These are phyloP conservation scores for Aureobasidium leucospermi DNA, from an alignment of 2,329 filamentous ascomycete genomes.

Conservation along the genomic window DNA sequence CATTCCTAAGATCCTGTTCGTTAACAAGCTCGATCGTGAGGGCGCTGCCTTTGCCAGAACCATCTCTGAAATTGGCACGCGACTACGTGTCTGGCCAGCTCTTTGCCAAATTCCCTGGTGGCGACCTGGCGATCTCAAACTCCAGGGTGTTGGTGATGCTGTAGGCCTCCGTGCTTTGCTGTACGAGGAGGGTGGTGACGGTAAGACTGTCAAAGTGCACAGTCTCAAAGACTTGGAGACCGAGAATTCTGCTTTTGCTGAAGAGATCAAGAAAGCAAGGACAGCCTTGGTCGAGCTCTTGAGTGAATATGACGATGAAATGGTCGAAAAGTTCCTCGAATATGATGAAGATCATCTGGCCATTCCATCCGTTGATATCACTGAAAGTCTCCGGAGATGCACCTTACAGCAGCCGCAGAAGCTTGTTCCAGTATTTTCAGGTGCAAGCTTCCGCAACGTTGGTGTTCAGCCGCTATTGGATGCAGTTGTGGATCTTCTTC, in stretches of 20 bases:
- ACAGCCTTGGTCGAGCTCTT: conserved; percentile 72
- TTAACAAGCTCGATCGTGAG: conserved; percentile 81
- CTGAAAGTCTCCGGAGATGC: conserved; percentile 64
- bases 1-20: conserved; percentile 74
- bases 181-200: conserved; percentile 63
- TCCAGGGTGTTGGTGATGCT: conserved; percentile 79
- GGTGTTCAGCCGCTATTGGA: conserved; percentile 89
- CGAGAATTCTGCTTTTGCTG: conserved; percentile 44
- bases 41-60: conserved; percentile 77
- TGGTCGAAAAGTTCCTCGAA: conserved; percentile 79
- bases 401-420: conserved; percentile 60
- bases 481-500: conserved; percentile 78
- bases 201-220: conserved; percentile 47
- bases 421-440: conserved; percentile 82
- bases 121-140: conserved; percentile 61
- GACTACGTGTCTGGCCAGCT: conserved; percentile 76
- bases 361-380: conserved; percentile 60
- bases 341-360: conserved; percentile 63
- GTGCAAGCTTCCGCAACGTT: conserved; percentile 88
- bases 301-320: conserved; percentile 78
- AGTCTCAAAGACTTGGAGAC: conserved; percentile 47
- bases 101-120: conserved; percentile 97
- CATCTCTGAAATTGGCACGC: conserved; percentile 73
- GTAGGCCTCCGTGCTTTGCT: conserved; percentile 66
- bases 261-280: conserved; percentile 69